These are phyloP conservation scores for Chloromonas sp. DNA, from an alignment of 163 green algal species.

Conservation along the genomic window DNA sequence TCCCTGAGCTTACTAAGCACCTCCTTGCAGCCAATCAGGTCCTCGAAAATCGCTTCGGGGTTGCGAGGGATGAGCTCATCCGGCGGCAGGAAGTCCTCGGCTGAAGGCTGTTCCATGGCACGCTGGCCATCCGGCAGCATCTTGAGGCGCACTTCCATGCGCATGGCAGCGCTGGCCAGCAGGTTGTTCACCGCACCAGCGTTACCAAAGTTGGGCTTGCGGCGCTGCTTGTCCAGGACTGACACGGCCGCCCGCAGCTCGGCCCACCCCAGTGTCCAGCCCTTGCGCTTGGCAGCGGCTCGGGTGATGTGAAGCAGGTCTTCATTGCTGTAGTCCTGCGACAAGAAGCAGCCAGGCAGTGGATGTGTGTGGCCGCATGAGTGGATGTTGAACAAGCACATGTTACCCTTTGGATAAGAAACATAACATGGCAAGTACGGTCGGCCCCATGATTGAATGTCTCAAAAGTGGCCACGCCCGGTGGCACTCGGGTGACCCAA, in stretches of 20 bases:
- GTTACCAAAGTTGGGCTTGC: conserved; percentile 50
- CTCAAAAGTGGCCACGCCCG: background rate
- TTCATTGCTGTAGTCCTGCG: conserved; percentile 36
- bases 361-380: background rate
- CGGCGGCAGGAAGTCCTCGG: conserved; percentile 36
- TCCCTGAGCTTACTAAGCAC: conserved; percentile 36
- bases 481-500: background rate
- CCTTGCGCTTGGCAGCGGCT: conserved; percentile 19
- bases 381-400: background rate
- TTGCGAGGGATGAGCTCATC: background rate
- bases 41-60: conserved; percentile 23
- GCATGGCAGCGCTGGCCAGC: conserved; percentile 18
- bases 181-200: conserved; percentile 49
- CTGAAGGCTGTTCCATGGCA: conserved; percentile 9
- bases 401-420: background rate
- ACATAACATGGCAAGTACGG: background rate
- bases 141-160: conserved; percentile 26
- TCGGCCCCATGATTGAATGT: background rate
- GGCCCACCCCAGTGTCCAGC: conserved; percentile 31
- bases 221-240: conserved; percentile 27
- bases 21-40: conserved; percentile 37
- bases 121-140: conserved; percentile 5
- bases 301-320: conserved; percentile 38
- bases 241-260: conserved; percentile 25
- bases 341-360: background rate